Evolutionary conservation across 2,329 filamentous ascomycete species (phyloP).

Genomic region (Orbilia ellipsospora): DNA sequence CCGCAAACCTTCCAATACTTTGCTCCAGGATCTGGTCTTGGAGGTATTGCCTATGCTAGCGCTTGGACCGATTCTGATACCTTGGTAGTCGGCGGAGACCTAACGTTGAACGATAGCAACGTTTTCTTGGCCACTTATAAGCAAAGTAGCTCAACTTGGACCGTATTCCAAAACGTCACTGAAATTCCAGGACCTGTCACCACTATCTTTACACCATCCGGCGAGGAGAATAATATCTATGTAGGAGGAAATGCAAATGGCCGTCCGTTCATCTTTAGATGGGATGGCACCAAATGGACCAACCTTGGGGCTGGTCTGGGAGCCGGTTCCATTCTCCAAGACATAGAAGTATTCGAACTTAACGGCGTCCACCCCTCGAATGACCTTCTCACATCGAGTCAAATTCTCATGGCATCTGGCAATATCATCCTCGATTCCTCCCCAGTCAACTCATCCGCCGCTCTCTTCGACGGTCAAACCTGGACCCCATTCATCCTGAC

Average conservation of each 20-base stretch:
- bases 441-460: conserved; percentile 87
- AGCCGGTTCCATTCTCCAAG: conserved; percentile 71
- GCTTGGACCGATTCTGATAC: conserved; percentile 79
- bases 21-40: conserved; percentile 76
- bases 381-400: conserved; percentile 72
- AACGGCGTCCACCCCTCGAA: conserved; percentile 74
- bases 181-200: conserved; percentile 81
- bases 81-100: conserved; percentile 80
- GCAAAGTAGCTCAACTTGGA: conserved; percentile 74
- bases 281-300: conserved; percentile 76
- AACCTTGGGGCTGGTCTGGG: conserved; percentile 71
- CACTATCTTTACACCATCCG: conserved; percentile 78
- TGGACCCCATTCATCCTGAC: conserved; percentile 85
- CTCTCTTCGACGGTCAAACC: conserved; percentile 83
- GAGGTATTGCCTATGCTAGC: conserved; percentile 76
- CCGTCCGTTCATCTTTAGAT: conserved; percentile 82
- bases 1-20: conserved; percentile 68
- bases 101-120: conserved; percentile 74
- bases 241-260: conserved; percentile 78
- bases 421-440: conserved; percentile 75
- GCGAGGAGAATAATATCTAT: conserved; percentile 81
- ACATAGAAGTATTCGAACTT: conserved; percentile 82
- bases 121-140: conserved; percentile 80
- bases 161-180: conserved; percentile 69
- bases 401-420: conserved; percentile 86